These are phyloP conservation scores for Acmispon strigosus DNA, from an alignment of 306 rosid genomes.

Conservation along the genomic window DNA sequence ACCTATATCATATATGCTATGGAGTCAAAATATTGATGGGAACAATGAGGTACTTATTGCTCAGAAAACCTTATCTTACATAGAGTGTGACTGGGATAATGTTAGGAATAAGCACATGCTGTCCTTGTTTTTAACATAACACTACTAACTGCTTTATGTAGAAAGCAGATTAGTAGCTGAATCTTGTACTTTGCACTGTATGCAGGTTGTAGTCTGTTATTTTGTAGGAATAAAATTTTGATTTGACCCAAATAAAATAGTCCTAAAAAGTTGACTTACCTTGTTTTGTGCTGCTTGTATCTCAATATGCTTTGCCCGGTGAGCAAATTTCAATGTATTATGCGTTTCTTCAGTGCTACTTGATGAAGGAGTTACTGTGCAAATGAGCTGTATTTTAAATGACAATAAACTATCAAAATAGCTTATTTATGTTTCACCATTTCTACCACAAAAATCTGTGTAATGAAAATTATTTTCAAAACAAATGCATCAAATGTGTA, in stretches of 20 bases:
- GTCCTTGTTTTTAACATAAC: background rate
- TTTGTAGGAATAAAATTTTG: slow-evolving; percentile 2
- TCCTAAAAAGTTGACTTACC: slow-evolving; percentile 31
- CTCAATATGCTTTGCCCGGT: slow-evolving; percentile 95
- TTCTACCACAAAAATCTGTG: slow-evolving; percentile 11
- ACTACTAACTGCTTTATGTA: background rate
- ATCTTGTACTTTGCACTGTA: background rate
- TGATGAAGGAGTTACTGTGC: slow-evolving; percentile 97
- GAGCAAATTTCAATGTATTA: slow-evolving; percentile 94
- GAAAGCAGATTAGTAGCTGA: background rate
- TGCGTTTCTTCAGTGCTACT: slow-evolving; percentile 96
- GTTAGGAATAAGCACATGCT: background rate
- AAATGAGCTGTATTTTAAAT: slow-evolving; percentile 72
- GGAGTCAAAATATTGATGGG: background rate
- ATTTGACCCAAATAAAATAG: background rate
- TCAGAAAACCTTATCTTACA: background rate
- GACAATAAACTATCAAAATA: slow-evolving; percentile 14
- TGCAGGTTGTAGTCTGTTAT: background rate
- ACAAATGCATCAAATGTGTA: slow-evolving; percentile 11
- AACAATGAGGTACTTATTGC: background rate
- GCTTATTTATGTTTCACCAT: slow-evolving; percentile 1
- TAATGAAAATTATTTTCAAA: slow-evolving; percentile 4
- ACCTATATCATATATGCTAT: background rate
- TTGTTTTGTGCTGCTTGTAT: slow-evolving; percentile 94
- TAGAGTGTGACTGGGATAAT: background rate